phyloP scores from a whole-genome alignment of 2,329 filamentous ascomycete genomes.

The Phaeosphaeriaceae sp. region DNA sequence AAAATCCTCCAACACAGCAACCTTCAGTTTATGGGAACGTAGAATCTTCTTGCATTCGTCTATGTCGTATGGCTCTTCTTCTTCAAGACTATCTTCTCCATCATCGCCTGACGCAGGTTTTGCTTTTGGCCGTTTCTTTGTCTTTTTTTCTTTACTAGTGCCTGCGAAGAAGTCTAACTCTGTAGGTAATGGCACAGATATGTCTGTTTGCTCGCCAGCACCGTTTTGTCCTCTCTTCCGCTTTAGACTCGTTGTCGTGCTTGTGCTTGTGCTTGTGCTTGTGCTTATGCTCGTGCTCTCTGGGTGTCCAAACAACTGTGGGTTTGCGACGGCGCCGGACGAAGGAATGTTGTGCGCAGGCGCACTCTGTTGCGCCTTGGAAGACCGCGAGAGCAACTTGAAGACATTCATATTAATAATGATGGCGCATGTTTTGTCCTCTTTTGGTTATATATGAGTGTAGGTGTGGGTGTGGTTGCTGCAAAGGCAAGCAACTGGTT shows the following conservation, averaged over 20 bases:
- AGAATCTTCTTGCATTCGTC: slow-evolving; percentile 77
- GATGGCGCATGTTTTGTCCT: too few relatives aligned
- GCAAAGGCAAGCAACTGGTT: neutral
- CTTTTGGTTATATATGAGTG: too few relatives aligned
- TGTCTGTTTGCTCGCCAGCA: slow-evolving; percentile 5
- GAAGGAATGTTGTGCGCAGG: slow-evolving; percentile 63
- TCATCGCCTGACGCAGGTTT: slow-evolving; percentile 7
- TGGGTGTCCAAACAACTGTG: slow-evolving; percentile 72
- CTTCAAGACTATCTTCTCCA: neutral
- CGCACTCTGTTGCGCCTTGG: slow-evolving; percentile 59
- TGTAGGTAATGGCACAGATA: slow-evolving; percentile 27
- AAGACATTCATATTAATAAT: slow-evolving; percentile 75
- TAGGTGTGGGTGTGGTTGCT: too few relatives aligned
- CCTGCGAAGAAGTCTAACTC: slow-evolving; percentile 55
- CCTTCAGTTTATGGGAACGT: slow-evolving; percentile 82
- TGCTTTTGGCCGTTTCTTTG: slow-evolving; percentile 13
- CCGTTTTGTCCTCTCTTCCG: slow-evolving; percentile 49
- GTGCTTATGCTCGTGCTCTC: too few relatives aligned
- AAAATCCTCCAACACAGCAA: slow-evolving; percentile 71
- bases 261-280: slow-evolving; percentile 48
- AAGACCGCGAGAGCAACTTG: slow-evolving; percentile 73
- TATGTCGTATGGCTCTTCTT: slow-evolving; percentile 59
- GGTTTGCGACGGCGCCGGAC: slow-evolving; percentile 67
- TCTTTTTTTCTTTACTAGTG: slow-evolving; percentile 21
- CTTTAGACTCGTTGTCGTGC: slow-evolving; percentile 43